These are phyloP conservation scores for Komagataella phaffii DNA, from an alignment of 805 yeast species.

Conservation along the genomic window DNA sequence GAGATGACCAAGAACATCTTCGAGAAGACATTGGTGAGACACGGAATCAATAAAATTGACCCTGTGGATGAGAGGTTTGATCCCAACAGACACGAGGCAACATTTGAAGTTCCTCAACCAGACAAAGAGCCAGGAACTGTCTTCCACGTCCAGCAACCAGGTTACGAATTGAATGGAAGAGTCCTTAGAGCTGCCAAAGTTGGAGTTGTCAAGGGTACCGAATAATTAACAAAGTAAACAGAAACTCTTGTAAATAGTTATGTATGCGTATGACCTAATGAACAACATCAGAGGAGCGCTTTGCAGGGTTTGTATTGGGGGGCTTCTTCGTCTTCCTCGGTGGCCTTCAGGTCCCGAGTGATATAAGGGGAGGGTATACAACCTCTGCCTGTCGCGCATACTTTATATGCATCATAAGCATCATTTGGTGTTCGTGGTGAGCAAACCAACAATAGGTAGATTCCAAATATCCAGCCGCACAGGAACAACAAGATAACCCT, in stretches of 20 bases:
- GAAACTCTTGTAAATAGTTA: not conserved
- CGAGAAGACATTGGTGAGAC: constrained; percentile 67
- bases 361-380: not conserved
- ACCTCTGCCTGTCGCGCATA: not conserved
- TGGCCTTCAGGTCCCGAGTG: too few relatives aligned
- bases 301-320: too few relatives aligned
- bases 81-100: constrained; percentile 88
- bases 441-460: not conserved
- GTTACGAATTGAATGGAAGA: constrained; percentile 74
- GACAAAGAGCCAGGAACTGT: constrained; percentile 88
- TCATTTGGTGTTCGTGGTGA: not conserved
- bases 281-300: not conserved
- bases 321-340: too few relatives aligned
- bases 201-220: constrained; percentile 65
- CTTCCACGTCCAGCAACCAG: constrained; percentile 85
- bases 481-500: not conserved
- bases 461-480: not conserved
- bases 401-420: not conserved
- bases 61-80: constrained; percentile 81
- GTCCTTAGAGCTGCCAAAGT: constrained; percentile 94
- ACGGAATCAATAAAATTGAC: constrained; percentile 70
- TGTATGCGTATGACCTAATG: not conserved
- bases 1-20: constrained; percentile 80
- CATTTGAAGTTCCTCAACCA: constrained; percentile 77
- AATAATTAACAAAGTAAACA: constrained; percentile 9